Base-by-base conservation (phyloP, 2,329 filamentous ascomycete genomes). In the Plenodomus lindquistii region DNA sequence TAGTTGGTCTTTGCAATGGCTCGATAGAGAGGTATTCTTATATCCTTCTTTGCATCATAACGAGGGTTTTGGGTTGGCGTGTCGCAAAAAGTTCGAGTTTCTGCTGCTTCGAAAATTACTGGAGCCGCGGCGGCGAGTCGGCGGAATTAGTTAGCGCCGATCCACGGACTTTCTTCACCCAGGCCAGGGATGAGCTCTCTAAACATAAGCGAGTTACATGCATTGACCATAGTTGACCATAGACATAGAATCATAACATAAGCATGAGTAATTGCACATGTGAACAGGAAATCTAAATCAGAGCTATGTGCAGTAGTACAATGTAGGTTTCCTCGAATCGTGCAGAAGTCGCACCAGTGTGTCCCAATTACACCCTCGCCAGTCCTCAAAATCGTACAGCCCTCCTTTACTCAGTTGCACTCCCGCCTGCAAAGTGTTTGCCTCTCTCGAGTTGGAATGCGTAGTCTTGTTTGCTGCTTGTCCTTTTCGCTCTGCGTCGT, bases 251-350 rank as follows among this genome's bases (percentile, higher is more conserved):
- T n/a, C n/a, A n/a, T n/a, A n/a, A n/a, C n/a, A n/a, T n/a, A n/a
- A n/a, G n/a, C n/a, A n/a, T n/a, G n/a, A n/a, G n/a, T 65, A 61
- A 48, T 66, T 61, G 60, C 67, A 70, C 67, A 65, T 48, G 54
- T 31, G 44, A 55, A 63, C 64, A 66, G 46, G 59, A 66, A 72
- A 64, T 70, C 65, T 69, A 71, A 66, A 66, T 62, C 63, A 64
- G 60, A 69, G 60, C 37, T 70, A 70, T 70, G 67, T 71, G 70
- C 68, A 69, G 67, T 68, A 67, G 67, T 71, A 73, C 69, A 73
- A 58, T 67, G 60, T 64, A 51, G 50, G 27, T 31, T 15, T 31
- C 27, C 27, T 31, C 27, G 27, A 31, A 15, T 31, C 27, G 4
- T 31, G 10, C 27, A 31, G 11, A 15, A 31, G 27, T 31, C 10